Conservation (phyloP, 768 basidiomycete genomes). For the Gyrodon lividus region DNA sequence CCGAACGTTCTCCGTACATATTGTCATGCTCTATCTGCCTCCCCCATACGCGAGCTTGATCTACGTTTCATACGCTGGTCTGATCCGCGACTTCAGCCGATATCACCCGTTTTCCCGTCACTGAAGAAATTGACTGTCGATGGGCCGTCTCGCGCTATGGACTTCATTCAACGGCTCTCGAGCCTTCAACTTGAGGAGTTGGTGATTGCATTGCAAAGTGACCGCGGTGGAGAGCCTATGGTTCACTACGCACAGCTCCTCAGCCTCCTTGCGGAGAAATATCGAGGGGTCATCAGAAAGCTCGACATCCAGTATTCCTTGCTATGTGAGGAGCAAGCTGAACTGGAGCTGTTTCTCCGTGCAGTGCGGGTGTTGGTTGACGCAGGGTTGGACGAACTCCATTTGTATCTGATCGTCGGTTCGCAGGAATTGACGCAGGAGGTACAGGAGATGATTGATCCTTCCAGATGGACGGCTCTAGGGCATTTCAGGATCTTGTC, state of each 20-base stretch:
- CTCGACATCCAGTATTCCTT: slow-evolving; percentile 19
- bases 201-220: slow-evolving; percentile 16
- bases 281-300: slow-evolving; percentile 17
- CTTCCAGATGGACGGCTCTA: slow-evolving; percentile 17
- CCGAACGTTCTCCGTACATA: slow-evolving; percentile 28
- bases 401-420: slow-evolving; percentile 15
- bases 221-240: slow-evolving; percentile 8
- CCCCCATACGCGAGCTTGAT: slow-evolving; percentile 19
- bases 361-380: slow-evolving; percentile 16
- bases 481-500: slow-evolving; percentile 15
- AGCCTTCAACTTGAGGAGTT: slow-evolving; percentile 18
- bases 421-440: slow-evolving; percentile 17
- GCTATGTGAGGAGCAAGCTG: slow-evolving; percentile 13
- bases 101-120: slow-evolving; percentile 21
- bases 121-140: slow-evolving; percentile 21
- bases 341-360: slow-evolving; percentile 14
- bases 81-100: slow-evolving; percentile 15
- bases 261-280: slow-evolving; percentile 22
- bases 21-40: slow-evolving; percentile 19
- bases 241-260: slow-evolving; percentile 18
- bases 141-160: slow-evolving; percentile 19
- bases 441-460: slow-evolving; percentile 21
- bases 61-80: slow-evolving; percentile 25
- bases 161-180: slow-evolving; percentile 21
- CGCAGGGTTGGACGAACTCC: slow-evolving; percentile 13